Percentiles rank a stretch among this genome's conserved stretches.
Conservation (phyloP, 257 asterid genomes). For the Solanum tacnaense region DNA sequence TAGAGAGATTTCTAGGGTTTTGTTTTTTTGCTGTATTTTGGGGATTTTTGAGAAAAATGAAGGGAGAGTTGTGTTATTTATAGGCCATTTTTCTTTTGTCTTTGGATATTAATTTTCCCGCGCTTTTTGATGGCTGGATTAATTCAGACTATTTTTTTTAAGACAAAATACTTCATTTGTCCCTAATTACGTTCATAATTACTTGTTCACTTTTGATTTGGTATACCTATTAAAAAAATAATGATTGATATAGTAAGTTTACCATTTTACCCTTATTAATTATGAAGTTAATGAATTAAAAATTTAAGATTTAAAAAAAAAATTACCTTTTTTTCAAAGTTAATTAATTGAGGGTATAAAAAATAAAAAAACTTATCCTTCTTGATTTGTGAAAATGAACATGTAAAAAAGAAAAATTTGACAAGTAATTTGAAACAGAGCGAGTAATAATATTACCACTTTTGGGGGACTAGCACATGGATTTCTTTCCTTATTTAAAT, state of each 20-base stretch:
- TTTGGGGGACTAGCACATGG: background rate
- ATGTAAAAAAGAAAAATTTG: too few species aligned
- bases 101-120: conserved; percentile 27
- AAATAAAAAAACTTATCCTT: too few species aligned
- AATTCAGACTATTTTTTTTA: background rate
- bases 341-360: too few species aligned
- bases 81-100: background rate
- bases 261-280: rapidly evolving
- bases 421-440: background rate
- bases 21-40: background rate
- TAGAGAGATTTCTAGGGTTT: background rate
- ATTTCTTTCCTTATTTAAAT: too few species aligned
- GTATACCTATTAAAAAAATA: too few species aligned
- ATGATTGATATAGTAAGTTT: too few species aligned
- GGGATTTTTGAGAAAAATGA: background rate
- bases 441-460: background rate
- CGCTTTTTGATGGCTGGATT: conserved; percentile 41
- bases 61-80: background rate
- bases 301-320: too few species aligned
- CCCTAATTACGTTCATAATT: background rate
- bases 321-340: too few species aligned
- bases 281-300: too few species aligned
- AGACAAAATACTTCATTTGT: background rate
- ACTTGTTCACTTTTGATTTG: too few species aligned
- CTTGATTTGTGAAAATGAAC: too few species aligned